Evolutionary conservation across 805 yeast species (phyloP), one percentile per base, ranked within the genome.

Genomic region (Saccharomycopsis sp.): DNA sequence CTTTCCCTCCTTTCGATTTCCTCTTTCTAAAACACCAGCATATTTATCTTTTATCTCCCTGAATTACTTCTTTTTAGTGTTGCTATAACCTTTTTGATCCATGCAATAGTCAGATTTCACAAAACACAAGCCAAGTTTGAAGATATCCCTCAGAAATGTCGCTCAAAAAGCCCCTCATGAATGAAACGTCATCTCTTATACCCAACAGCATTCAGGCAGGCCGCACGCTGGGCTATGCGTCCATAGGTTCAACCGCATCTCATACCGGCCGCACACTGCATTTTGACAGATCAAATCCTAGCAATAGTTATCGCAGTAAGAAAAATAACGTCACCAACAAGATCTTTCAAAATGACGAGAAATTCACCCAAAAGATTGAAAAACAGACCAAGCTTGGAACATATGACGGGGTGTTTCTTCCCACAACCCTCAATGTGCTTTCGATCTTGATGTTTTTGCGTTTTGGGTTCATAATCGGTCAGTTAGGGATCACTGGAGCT

Each of bases 401-500:
- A 0, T 83, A 85, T 61, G 85, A 83, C 59, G 98, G 97, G 15
- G 97, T 91, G 1, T 91, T 95, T 67, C 79, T 94, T 15, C 99
- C 99, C 9, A 94, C 98, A 0, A 82, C 97, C 0, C 75, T 94
- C 47, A 94, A 94, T 71, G 97, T 94, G 50, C 76, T 94, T 34
- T 91, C 97, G 2, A 94, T 94, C 66, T 79, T 94, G 69, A 91
- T 94, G 96, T 94, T 92, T 68, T 76, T 94, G 64, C 81, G 99
- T 62, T 94, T 94, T 69, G 99, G 99, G 3, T 94, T 91, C 72
- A 86, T 94, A 40, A 77, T 94, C 37, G 99, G 99, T 8, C 97
- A 94, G 68, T 84, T 92, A 78, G 99, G 99, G 1, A 76, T 92
- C 3, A 56, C 87, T 16, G 97, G 97, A 2, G 78, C 96, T 2